Percentiles rank a stretch among this genome's conserved stretches.
phyloP scores from a whole-genome alignment of 2,329 filamentous ascomycete species.

The Leptographium flavum region DNA sequence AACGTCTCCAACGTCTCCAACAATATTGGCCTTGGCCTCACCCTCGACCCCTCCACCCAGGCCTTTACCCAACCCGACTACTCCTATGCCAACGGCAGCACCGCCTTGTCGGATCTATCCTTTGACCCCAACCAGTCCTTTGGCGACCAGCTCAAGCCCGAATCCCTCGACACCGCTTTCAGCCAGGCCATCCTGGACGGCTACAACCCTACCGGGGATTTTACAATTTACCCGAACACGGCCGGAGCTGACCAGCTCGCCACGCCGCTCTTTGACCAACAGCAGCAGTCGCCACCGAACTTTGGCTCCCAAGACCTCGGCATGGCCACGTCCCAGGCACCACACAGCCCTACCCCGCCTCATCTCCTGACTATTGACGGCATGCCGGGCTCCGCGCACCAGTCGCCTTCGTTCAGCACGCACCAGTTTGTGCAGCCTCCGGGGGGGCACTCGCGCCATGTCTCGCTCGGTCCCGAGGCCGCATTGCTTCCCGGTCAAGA shows the following conservation, averaged over 20 bases:
- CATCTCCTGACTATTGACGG: constrained; percentile 34
- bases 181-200: constrained; percentile 29
- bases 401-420: constrained; percentile 42
- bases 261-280: constrained; percentile 42
- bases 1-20: constrained; percentile 13
- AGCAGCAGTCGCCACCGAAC: constrained; percentile 26
- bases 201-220: constrained; percentile 41
- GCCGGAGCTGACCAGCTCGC: constrained; percentile 44
- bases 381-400: constrained; percentile 29
- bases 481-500: constrained; percentile 42
- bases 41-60: constrained; percentile 36
- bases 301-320: constrained; percentile 32
- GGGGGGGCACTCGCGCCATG: constrained; percentile 37
- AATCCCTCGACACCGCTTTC: constrained; percentile 11
- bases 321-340: constrained; percentile 41
- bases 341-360: constrained; percentile 42
- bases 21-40: constrained; percentile 39
- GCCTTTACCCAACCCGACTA: constrained; percentile 29
- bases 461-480: constrained; percentile 42
- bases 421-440: constrained; percentile 36
- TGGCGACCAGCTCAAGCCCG: constrained; percentile 26
- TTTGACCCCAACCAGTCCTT: constrained; percentile 30
- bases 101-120: constrained; percentile 18
- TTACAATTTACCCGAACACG: constrained; percentile 50
- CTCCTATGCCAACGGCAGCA: constrained; percentile 33